phyloP scores from a whole-genome alignment of 2,329 filamentous ascomycete species.

The Pyricularia grisea region DNA sequence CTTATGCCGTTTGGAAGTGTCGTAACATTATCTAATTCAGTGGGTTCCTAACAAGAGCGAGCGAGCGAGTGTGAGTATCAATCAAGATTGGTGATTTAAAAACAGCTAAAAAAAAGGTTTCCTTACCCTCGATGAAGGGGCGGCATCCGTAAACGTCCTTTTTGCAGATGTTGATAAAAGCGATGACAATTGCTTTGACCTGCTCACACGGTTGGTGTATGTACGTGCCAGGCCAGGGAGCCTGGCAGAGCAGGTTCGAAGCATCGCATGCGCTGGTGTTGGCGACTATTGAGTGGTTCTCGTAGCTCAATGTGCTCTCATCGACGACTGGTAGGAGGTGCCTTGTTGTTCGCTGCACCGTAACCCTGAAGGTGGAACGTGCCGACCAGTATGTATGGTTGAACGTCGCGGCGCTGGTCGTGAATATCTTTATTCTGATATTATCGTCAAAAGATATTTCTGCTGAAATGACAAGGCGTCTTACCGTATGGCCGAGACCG shows the following conservation, averaged over 20 bases:
- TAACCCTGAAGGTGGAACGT: not conserved
- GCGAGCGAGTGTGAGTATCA: not conserved
- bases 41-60: slow-evolving; percentile 53
- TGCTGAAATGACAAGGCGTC: too few relatives aligned
- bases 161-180: not conserved
- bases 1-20: slow-evolving; percentile 86
- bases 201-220: not conserved
- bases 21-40: slow-evolving; percentile 79
- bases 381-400: not conserved
- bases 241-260: slow-evolving; percentile 2
- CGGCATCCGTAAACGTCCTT: slow-evolving; percentile 5
- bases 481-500: not conserved
- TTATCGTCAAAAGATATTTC: too few relatives aligned
- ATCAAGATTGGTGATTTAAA: not conserved
- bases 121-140: slow-evolving; percentile 2
- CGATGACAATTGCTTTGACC: not conserved
- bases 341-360: not conserved
- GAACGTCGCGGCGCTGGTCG: not conserved
- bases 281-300: not conserved
- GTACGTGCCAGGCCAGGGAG: slow-evolving; percentile 2
- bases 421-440: too few relatives aligned
- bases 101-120: not conserved
- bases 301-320: too few relatives aligned
- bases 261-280: slow-evolving; percentile 1
- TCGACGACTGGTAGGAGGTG: not conserved